Base-by-base conservation (phyloP, 768 basidiomycete species). In the Phanerochaete sordida region DNA sequence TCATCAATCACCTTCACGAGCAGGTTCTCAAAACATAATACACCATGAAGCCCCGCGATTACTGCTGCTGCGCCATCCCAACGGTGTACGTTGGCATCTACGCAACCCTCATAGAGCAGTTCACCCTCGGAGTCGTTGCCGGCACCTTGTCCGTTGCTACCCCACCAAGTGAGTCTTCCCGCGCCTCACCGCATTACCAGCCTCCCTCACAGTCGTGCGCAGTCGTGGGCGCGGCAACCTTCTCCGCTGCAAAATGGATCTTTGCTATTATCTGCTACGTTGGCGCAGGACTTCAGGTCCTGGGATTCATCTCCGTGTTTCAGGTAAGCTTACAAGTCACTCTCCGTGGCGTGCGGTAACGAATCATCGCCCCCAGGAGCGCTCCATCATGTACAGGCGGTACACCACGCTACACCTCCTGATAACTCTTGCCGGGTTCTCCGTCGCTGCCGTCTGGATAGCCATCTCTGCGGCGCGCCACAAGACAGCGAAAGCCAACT, bases 31-130 rank as follows among this genome's bases (percentile, higher is more conserved):
- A 49, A 58, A 31, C 69, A 88, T 90, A 69, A 88, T 90, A 23
- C 49, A 59, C 37, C 69, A 88, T 90, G 88, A 90, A 86, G 72
- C 75, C 86, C 53, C 84, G 91, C 76, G 87, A 93, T 51, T 95
- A 94, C 70, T 97, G 94, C 69, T 97, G 94, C 73, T 93, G 91
- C 68, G 95, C 95, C 46, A 88, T 98, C 60, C 95, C 95, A 9
- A 75, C 94, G 51, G 79, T 94, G 63, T 96, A 99, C 76, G 81
- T 85, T 62, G 97, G 97, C 31, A 91, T 98, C 56, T 98, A 97
- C 66, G 73, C 84, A 21, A 83, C 89, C 28, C 73, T 98, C 51
- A 71, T 77, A 0, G 91, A 96, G 71, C 95, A 97, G 74, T 79
- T 91, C 45, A 76, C 83, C 16, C 70, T 87, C 21, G 86, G 83